phyloP scores from a whole-genome alignment of 345 rosid species.

The Eucalyptus decipiens region DNA sequence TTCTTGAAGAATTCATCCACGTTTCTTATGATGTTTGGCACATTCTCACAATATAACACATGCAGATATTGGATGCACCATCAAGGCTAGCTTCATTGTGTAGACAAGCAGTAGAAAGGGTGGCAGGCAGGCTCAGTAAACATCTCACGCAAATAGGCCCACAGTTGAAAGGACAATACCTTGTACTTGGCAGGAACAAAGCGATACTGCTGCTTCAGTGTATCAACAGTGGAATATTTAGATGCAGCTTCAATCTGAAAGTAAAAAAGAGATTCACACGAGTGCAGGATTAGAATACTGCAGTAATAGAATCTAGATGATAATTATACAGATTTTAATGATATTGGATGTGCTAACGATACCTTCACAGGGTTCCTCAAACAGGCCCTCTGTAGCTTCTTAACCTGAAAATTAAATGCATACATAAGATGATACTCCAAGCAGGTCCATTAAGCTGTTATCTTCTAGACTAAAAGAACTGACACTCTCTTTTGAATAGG shows the following conservation, averaged over 20 bases:
- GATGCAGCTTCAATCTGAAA: conserved; percentile 87
- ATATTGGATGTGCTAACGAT: not conserved
- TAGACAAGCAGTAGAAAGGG: not conserved
- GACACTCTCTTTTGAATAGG: not conserved
- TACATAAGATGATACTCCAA: not conserved
- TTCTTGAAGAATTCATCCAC: not conserved
- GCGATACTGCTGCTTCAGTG: conserved; percentile 72
- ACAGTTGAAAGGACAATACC: conserved; percentile 23
- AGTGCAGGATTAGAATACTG: not conserved
- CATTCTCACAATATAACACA: not conserved
- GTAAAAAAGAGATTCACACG: not conserved
- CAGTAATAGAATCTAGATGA: not conserved
- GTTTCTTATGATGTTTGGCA: not conserved
- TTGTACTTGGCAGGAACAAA: conserved; percentile 78
- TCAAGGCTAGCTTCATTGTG: not conserved
- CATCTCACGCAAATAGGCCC: not conserved
- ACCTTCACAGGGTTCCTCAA: conserved; percentile 93
- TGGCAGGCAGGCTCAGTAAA: not conserved
- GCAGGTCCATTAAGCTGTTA: not conserved
- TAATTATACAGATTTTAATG: not conserved
- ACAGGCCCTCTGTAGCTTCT: conserved; percentile 90
- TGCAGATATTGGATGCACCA: not conserved
- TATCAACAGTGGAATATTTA: conserved; percentile 88
- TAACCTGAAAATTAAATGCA: conserved; percentile 39
- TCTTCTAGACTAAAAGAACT: not conserved